Evolutionary conservation across 805 yeast genomes (phyloP).

Genomic region (Nakazawaea ambrosiae): DNA sequence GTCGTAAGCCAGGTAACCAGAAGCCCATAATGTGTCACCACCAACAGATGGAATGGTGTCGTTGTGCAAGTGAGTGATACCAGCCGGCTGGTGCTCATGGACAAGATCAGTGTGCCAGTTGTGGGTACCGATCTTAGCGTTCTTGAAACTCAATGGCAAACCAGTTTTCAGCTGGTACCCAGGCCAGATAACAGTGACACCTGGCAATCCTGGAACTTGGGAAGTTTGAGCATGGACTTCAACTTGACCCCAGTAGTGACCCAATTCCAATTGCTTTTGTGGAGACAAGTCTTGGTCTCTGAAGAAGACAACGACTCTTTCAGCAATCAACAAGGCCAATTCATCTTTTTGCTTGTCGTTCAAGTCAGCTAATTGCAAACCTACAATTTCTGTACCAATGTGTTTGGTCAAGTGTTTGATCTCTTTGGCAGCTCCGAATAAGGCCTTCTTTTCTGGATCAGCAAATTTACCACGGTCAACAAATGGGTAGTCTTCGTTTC

Average conservation of each 20-base stretch:
- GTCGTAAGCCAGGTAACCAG: conserved; percentile 55
- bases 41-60: conserved; percentile 44
- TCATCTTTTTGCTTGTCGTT: conserved; percentile 34
- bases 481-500: conserved; percentile 28
- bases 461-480: conserved; percentile 29
- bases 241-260: conserved; percentile 38
- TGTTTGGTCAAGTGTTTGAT: conserved; percentile 36
- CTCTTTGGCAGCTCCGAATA: conserved; percentile 32
- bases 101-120: conserved; percentile 48
- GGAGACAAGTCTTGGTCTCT: conserved; percentile 39
- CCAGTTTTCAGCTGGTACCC: conserved; percentile 23
- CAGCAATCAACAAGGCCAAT: conserved; percentile 35
- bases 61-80: conserved; percentile 45
- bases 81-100: conserved; percentile 52
- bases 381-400: conserved; percentile 44
- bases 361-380: conserved; percentile 35
- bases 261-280: conserved; percentile 35
- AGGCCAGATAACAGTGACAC: conserved; percentile 35
- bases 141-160: conserved; percentile 15
- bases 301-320: conserved; percentile 43
- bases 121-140: conserved; percentile 15
- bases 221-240: conserved; percentile 32
- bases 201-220: conserved; percentile 28
- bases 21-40: conserved; percentile 52
- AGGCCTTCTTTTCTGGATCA: conserved; percentile 34